phyloP scores from a whole-genome alignment of 257 asterid genomes.

The Solanum phureja region DNA sequence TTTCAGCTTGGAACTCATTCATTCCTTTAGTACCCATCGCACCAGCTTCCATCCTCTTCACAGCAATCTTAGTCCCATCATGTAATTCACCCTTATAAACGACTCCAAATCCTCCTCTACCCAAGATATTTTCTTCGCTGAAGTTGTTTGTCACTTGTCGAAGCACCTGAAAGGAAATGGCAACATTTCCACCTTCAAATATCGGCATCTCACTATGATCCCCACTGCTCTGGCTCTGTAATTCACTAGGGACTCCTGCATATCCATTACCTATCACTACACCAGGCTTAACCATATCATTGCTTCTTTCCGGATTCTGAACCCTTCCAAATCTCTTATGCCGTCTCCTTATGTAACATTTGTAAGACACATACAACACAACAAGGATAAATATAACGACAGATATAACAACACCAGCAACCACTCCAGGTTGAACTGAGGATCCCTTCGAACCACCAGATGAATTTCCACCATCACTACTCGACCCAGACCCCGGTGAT shows the following conservation, averaged over 20 bases:
- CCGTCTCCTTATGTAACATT: conserved; percentile 46
- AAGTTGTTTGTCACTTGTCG: conserved; percentile 78
- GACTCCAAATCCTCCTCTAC: conserved; percentile 91
- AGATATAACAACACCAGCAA: conserved; percentile 63
- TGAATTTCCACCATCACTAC: conserved; percentile 11
- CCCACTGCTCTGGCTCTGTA: conserved; percentile 76
- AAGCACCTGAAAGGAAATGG: conserved; percentile 67
- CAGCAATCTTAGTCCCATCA: conserved; percentile 89
- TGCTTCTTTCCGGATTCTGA: conserved; percentile 49
- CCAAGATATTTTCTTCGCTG: conserved; percentile 54
- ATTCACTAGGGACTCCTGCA: conserved; percentile 40
- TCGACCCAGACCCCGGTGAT: conserved; percentile 21
- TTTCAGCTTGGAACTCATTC: conserved; percentile 90
- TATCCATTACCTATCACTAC: conserved; percentile 26
- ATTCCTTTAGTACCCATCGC: conserved; percentile 81
- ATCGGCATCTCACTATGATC: conserved; percentile 59
- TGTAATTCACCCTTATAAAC: conserved; percentile 85
- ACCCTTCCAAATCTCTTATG: conserved; percentile 37
- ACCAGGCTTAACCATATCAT: conserved; percentile 34
- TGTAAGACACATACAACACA: conserved; percentile 54
- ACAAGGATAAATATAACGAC: conserved; percentile 45
- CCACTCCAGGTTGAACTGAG: conserved; percentile 46
- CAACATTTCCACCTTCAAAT: conserved; percentile 70
- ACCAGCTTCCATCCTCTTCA: conserved; percentile 90
- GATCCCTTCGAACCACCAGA: conserved; percentile 30